Evolutionary conservation across 306 rosid species (phyloP), one percentile per base, ranked within the genome.

Genomic region (Citrullus mucosospermus): DNA sequence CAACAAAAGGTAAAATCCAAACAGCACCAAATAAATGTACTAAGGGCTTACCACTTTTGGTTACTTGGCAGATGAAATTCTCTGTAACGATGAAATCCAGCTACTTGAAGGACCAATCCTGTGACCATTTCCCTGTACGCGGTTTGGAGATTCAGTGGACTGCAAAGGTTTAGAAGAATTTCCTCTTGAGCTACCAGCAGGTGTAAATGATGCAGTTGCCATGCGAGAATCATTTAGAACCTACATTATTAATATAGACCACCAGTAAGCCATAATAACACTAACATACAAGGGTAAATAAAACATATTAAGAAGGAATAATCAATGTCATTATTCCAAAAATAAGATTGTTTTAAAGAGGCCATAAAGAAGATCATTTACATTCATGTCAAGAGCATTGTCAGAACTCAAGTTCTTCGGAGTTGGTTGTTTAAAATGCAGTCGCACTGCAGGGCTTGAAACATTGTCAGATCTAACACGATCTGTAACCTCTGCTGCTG

Each of bases 11-110:
- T 6, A 68, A 77, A 85, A 17, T 65, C 84, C 57, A 25, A 57
- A 70, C 48, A 60, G 53, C 36, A 46, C 30, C 9, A 16, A 17
- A 57, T 30, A 44, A 30, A 77, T 43, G 78, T 75, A 69, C 63
- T 16, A 60, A 70, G 82, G 63, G 70, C 82, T 81, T 84, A 91
- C 96, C 92, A 82, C 71, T 34, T 34, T 53, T 17, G 50, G 77
- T 80, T 83, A 93, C 86, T 93, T 93, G 79, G 90, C 85, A 74
- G 97, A 92, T 78, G 96, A 83, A 25, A 85, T 88, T 82, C 90
- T 88, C 76, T 92, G 97, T 83, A 91, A 82, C 68, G 97, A 91
- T 61, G 95, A 83, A 86, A 93, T 85, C 98, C 97, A 93, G 87
- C 96, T 93, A 81, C 93, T 89, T 36, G 97, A 93, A 80, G 92